Evolutionary conservation across 2,329 filamentous ascomycete genomes (phyloP), one percentile per base, ranked within the genome.

Genomic region (Thermothelomyces thermophilus): DNA sequence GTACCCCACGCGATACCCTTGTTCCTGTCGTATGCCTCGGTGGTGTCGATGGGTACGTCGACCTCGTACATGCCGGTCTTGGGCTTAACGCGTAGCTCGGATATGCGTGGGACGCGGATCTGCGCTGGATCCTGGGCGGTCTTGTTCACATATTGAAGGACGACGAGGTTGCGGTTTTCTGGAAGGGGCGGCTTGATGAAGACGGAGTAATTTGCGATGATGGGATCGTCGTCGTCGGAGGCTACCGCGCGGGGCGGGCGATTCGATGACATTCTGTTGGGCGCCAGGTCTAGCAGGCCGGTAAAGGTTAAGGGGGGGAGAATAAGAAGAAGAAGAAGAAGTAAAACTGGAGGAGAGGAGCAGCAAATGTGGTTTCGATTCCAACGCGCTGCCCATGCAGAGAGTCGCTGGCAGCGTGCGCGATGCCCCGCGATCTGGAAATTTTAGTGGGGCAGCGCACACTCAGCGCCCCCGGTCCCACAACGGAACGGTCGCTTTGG

Each of bases 131-230:
- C 77, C 35, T 79, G 73, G 51, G 80, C 73, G 34, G 75, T 74
- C 55, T 87, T 86, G 69, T 90, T 90, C 22, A 90, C 85, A 67
- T 95, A 94, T 71, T 97, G 90, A 40, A 98, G 79, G 56, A 97
- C 79, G 61, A 91, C 84, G 52, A 90, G 79, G 58, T 84, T 77
- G 52, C 80, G 82, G 61, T 74, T 73, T 14, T 69, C 65, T 4
- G 82, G 75, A 40, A 86, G 78, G 17, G 77, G 72, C 19, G 88
- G 85, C 60, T 90, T 95, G 64, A 95, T 82, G 70, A 85, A 91
- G 67, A 97, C 82, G 63, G 88, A 80, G 77, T 95, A 97, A 55
- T 78, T 82, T 36, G 82, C 77, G 46, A 85, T 75, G 57, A 90
- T 76, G 47, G 86, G 86, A 62, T 90, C 86, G 17, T 76, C 67